Evolutionary conservation across 2,329 filamentous ascomycete species (phyloP).

Genomic region (Hypomyces perniciosus): DNA sequence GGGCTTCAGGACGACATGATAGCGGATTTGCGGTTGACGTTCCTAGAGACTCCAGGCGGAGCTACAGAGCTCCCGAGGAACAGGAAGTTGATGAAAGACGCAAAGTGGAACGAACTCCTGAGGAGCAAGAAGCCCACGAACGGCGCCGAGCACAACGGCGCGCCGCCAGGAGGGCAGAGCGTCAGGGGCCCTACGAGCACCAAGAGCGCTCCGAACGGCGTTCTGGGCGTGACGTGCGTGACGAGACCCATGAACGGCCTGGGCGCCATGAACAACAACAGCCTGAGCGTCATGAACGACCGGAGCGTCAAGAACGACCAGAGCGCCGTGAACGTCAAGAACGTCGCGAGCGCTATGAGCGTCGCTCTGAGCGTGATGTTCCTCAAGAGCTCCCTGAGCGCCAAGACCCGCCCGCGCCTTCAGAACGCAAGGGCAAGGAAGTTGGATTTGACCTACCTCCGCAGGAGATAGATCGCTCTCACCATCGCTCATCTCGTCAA

Average conservation of each 20-base stretch:
- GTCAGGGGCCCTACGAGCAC: conserved; percentile 1
- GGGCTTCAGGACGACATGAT: conserved; percentile 38
- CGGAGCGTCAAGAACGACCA: conserved; percentile 7
- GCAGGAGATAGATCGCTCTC: conserved; percentile 20
- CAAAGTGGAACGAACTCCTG: conserved; percentile 39
- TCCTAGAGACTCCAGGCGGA: conserved; percentile 27
- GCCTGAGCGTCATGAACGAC: conserved; percentile 11
- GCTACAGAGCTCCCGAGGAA: conserved; percentile 41
- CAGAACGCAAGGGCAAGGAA: conserved; percentile 28
- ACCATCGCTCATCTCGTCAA: conserved; percentile 36
- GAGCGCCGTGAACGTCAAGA: conserved; percentile 12
- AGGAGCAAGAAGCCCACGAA: conserved; percentile 20
- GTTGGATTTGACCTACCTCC: conserved; percentile 21
- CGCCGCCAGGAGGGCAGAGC: conserved; percentile 14
- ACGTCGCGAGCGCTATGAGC: conserved; percentile 4
- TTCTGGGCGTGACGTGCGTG: background rate
- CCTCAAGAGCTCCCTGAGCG: conserved; percentile 13
- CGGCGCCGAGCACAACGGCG: conserved; percentile 14
- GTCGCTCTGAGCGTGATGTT: background rate
- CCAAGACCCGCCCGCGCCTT: conserved; percentile 2
- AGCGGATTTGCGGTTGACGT: conserved; percentile 41
- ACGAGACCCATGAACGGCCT: background rate
- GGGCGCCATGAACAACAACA: conserved; percentile 8
- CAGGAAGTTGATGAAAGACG: conserved; percentile 45
- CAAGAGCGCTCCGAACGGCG: background rate